Conservation (phyloP, 306 rosid species). For the Clitoria ternatea region DNA sequence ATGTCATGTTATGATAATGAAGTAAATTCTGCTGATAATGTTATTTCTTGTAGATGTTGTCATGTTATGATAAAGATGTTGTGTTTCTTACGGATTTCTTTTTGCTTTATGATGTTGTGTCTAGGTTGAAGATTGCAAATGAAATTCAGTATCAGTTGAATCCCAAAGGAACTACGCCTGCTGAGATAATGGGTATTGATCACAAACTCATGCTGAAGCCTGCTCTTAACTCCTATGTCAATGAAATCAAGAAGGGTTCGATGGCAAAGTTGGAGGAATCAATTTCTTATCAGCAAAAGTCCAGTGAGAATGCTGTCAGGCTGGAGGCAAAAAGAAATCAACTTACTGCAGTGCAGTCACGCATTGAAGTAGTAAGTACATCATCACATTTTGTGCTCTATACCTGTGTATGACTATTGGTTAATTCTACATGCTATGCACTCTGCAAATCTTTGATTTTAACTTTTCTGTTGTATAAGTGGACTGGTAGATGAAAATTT, state of each 20-base stretch:
- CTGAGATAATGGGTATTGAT: slow-evolving; percentile 83
- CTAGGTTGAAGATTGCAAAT: slow-evolving; percentile 69
- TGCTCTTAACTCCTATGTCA: slow-evolving; percentile 46
- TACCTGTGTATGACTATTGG: not conserved
- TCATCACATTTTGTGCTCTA: not conserved
- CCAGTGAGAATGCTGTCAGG: slow-evolving; percentile 47
- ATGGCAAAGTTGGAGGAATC: slow-evolving; percentile 63
- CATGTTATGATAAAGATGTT: not conserved
- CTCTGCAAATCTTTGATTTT: not conserved
- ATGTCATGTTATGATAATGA: not conserved
- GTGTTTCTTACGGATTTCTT: not conserved
- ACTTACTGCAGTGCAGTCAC: slow-evolving; percentile 42
- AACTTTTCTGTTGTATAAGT: not conserved
- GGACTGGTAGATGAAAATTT: not conserved
- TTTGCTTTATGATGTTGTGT: not conserved
- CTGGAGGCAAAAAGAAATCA: slow-evolving; percentile 58
- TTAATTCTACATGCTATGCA: not conserved
- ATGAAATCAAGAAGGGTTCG: slow-evolving; percentile 59
- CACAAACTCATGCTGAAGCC: slow-evolving; percentile 60
- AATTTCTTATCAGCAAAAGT: slow-evolving; percentile 55
- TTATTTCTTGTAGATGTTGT: too few species aligned
- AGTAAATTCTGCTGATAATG: not conserved
- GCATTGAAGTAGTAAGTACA: slow-evolving; percentile 56
- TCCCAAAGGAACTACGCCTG: slow-evolving; percentile 63
- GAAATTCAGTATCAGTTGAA: slow-evolving; percentile 65